Conservation (phyloP, 192 early-diverging fungal genomes). For the Powellomyces hirtus region DNA sequence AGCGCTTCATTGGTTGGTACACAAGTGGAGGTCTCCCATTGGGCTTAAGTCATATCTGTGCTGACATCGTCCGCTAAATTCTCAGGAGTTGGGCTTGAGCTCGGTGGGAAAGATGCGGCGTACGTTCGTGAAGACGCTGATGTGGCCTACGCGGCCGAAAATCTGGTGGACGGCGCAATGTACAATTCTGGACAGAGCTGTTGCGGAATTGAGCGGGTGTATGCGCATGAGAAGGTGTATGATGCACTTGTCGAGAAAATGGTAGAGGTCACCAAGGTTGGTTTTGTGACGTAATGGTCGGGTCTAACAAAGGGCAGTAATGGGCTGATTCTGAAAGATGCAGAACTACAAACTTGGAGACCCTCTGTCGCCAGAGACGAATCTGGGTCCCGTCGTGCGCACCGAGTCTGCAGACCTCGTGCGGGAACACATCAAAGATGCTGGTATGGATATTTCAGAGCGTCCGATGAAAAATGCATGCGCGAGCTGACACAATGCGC, state of each 20-base stretch:
- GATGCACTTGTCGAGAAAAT: slow-evolving; percentile 67
- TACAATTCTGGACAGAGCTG: slow-evolving; percentile 84
- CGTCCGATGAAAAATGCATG: no score
- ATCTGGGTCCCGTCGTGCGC: slow-evolving; percentile 75
- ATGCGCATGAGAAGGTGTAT: slow-evolving; percentile 72
- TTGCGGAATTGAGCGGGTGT: slow-evolving; percentile 76
- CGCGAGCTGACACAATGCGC: no score
- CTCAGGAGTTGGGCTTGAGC: slow-evolving; percentile 66
- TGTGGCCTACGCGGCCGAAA: slow-evolving; percentile 68
- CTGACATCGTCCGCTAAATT: slow-evolving; percentile 18
- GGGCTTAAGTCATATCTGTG: no score
- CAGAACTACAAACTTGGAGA: slow-evolving; percentile 65
- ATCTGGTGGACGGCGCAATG: slow-evolving; percentile 75
- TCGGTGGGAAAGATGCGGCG: slow-evolving; percentile 85
- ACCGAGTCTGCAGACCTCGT: slow-evolving; percentile 66
- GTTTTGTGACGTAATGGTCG: no score
- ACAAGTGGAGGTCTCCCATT: slow-evolving; percentile 46
- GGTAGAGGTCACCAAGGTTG: slow-evolving; percentile 53
- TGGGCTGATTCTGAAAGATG: neutral
- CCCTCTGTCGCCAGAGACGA: slow-evolving; percentile 58
- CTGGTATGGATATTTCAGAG: slow-evolving; percentile 49
- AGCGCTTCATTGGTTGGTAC: slow-evolving; percentile 53
- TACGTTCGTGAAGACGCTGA: slow-evolving; percentile 74
- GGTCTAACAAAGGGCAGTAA: no score
- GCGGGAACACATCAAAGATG: slow-evolving; percentile 65